Evolutionary conservation across 768 basidiomycete species (phyloP).

Genomic region (Rhodotorula toruloides): DNA sequence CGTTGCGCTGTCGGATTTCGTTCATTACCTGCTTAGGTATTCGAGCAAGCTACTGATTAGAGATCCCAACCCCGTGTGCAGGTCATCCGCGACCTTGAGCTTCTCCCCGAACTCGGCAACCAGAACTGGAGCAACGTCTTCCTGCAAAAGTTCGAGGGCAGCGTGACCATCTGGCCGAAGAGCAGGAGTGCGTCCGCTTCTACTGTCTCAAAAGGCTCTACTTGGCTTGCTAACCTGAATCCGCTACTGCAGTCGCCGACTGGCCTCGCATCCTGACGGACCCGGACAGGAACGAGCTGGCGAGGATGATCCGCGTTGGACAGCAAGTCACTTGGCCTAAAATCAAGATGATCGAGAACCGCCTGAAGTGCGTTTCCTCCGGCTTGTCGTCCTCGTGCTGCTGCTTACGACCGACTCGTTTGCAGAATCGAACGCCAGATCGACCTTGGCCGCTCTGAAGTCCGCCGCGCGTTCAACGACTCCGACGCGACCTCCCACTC

Average conservation of each 20-base stretch:
- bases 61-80: conserved; percentile 38
- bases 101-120: conserved; percentile 85
- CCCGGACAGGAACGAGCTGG: conserved; percentile 57
- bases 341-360: conserved; percentile 91
- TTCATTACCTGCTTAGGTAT: background rate
- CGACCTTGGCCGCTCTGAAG: conserved; percentile 34
- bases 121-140: conserved; percentile 97
- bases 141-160: conserved; percentile 69
- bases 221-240: background rate
- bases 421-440: conserved; percentile 40
- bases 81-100: conserved; percentile 91
- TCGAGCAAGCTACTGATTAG: too few relatives aligned
- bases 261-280: conserved; percentile 61
- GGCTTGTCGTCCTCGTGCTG: background rate
- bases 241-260: conserved; percentile 61
- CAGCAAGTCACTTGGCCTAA: conserved; percentile 95
- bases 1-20: background rate
- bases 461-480: conserved; percentile 9
- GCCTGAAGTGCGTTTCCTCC: conserved; percentile 52
- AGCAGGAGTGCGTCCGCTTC: conserved; percentile 27
- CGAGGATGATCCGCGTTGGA: conserved; percentile 79
- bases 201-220: background rate
- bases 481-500: background rate
- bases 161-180: conserved; percentile 46
- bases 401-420: background rate